phyloP scores from a whole-genome alignment of 2,329 filamentous ascomycete species.

The Coleophoma cylindrospora region DNA sequence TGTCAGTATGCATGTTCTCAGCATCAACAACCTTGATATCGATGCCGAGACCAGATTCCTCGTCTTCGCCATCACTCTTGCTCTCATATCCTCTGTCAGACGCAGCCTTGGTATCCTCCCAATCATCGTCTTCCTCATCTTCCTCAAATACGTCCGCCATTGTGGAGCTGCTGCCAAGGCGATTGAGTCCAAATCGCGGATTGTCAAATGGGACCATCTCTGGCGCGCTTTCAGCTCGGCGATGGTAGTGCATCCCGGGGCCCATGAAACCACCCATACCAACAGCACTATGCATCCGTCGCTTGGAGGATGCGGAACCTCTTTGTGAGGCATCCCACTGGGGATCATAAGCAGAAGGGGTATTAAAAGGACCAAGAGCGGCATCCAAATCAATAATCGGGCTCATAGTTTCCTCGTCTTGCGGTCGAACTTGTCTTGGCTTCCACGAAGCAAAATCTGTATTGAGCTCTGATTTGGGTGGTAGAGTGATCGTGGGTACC shows the following conservation, averaged over 20 bases:
- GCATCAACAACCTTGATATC: conserved; percentile 40
- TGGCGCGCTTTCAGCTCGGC: conserved; percentile 75
- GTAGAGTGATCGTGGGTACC: conserved; percentile 1
- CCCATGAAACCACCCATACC: conserved; percentile 64
- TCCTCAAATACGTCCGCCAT: conserved; percentile 89
- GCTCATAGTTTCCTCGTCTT: conserved; percentile 61
- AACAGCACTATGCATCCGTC: conserved; percentile 72
- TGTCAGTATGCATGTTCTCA: conserved; percentile 31
- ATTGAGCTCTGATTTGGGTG: conserved; percentile 13
- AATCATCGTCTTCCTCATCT: conserved; percentile 61
- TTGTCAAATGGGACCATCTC: conserved; percentile 74
- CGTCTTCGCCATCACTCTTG: conserved; percentile 30
- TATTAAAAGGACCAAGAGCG: conserved; percentile 88
- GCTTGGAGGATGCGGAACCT: conserved; percentile 47
- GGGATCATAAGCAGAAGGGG: conserved; percentile 57
- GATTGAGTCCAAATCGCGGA: conserved; percentile 51
- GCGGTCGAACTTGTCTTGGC: conserved; percentile 29
- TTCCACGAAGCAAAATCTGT: conserved; percentile 30
- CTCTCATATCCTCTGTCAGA: conserved; percentile 28
- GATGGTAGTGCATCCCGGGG: conserved; percentile 69
- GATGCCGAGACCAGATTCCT: conserved; percentile 29
- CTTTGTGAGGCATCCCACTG: conserved; percentile 65
- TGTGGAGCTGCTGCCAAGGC: conserved; percentile 62
- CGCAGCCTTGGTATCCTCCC: conserved; percentile 28
- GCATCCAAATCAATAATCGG: conserved; percentile 93